A percentile compares a stretch with the other conserved stretches of the same genome.
These are phyloP conservation scores for Gnomoniopsis smithogilvyi DNA, from an alignment of 2,329 filamentous ascomycete species.

Conservation along the genomic window DNA sequence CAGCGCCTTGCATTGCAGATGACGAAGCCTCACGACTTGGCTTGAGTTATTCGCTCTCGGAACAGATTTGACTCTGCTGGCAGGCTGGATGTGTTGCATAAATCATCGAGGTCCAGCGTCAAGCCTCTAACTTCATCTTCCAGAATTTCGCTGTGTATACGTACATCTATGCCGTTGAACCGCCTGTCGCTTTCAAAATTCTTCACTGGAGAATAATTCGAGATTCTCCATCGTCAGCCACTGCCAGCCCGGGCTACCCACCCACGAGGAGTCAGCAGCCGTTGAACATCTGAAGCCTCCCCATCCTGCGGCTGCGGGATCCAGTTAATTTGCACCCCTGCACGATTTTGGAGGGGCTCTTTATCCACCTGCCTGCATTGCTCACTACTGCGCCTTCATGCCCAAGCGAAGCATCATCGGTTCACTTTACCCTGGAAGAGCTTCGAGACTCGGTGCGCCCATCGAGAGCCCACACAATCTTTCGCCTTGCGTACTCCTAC, in stretches of 20 bases:
- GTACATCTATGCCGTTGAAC: no score
- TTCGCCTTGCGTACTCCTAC: no score
- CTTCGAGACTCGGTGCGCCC: no score
- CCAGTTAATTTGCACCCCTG: conserved; percentile 3
- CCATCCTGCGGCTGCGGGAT: not conserved
- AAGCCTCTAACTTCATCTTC: no score
- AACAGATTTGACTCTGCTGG: not conserved
- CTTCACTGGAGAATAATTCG: no score
- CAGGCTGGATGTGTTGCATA: not conserved
- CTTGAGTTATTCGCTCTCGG: not conserved
- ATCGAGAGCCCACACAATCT: not conserved
- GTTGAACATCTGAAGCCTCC: not conserved
- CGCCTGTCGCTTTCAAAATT: no score
- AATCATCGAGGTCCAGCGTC: no score
- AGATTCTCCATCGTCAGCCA: not conserved
- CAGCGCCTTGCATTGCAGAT: conserved; percentile 8
- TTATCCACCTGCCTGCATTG: not conserved
- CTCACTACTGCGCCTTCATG: not conserved
- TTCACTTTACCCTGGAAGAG: no score
- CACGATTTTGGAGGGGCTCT: conserved; percentile 11
- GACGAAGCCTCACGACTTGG: conserved; percentile 8
- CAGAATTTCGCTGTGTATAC: no score
- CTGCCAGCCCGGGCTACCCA: not conserved
- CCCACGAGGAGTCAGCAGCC: not conserved
- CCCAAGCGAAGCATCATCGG: no score